Percentiles rank a stretch among this genome's conserved stretches.
Evolutionary conservation across 345 rosid species (phyloP).

Genomic region (Populus nigra): DNA sequence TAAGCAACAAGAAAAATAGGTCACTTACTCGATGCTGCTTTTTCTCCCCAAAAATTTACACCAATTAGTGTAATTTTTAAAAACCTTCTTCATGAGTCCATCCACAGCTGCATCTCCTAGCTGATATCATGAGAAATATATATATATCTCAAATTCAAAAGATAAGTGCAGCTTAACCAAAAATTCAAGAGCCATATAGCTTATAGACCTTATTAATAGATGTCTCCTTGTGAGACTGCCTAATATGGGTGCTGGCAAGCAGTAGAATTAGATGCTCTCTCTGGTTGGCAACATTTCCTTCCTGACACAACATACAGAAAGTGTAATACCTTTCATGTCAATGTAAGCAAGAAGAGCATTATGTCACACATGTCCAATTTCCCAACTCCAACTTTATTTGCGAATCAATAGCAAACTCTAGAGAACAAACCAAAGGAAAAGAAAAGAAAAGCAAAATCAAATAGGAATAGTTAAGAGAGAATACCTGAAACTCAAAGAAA

Average conservation of each 20-base stretch:
- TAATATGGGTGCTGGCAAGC: constrained; percentile 60
- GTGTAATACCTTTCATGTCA: constrained; percentile 3
- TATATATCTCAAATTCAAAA: constrained; percentile 14
- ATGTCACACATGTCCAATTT: neutral
- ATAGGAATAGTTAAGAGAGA: constrained; percentile 6
- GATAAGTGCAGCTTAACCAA: neutral
- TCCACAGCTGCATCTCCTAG: constrained; percentile 67
- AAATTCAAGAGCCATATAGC: constrained; percentile 12
- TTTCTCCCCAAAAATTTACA: constrained; percentile 79
- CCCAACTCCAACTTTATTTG: neutral
- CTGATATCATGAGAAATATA: constrained; percentile 38
- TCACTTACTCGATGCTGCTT: constrained; percentile 64
- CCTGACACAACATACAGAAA: constrained; percentile 37
- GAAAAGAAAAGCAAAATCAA: neutral
- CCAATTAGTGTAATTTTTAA: constrained; percentile 88
- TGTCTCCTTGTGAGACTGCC: constrained; percentile 56
- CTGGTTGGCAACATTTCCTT: constrained; percentile 86
- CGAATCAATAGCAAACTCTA: neutral
- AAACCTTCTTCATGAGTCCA: constrained; percentile 77
- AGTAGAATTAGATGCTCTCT: constrained; percentile 92
- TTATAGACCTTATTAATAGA: constrained; percentile 51
- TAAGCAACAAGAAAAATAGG: constrained; percentile 1
- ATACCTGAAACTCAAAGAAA: constrained; percentile 91
- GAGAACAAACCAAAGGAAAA: neutral
- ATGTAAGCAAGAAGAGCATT: neutral